Evolutionary conservation across 2,329 filamentous ascomycete genomes (phyloP), one percentile per base, ranked within the genome.

Genomic region (Didymella lethalis): DNA sequence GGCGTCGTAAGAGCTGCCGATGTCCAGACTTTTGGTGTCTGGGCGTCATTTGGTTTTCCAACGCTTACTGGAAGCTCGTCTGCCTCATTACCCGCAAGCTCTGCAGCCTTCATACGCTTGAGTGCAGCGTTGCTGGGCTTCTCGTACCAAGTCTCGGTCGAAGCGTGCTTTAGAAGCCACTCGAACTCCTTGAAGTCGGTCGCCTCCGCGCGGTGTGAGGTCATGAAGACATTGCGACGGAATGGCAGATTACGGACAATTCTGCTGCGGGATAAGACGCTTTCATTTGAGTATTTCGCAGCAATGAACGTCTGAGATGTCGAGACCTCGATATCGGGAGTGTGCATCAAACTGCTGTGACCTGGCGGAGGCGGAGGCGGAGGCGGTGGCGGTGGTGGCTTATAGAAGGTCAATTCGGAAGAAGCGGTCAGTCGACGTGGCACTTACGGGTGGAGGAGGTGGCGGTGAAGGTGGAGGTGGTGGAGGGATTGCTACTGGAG

Each of bases 61-160:
- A 66, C 63, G 5, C 61, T 47, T 4, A 70, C 31, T 12, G 61
- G 44, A 4, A 54, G 51, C 32, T 64, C 64, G 14, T 67, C 56
- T n/a, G 56, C 41, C 6, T 66, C 54, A 7, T 51, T 38, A 7
- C 61, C 52, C 12, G 54, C 50, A 7, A 23, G 38, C 40, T 64
- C 43, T 4, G 56, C 46, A 1, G 47, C 25, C 1, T 40, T 59
- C 48, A 69, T 64, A 2, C 59, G 59, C 44, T 57, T 51, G 1
- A 73, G 48, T 14, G 60, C 45, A 2, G 58, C 25, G 25, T 54
- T 63, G 7, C 38, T 57, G 0, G 73, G 73, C 49, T 71, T 74
- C 44, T 67, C 59, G 26, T 76, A 75, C 74, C 75, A 77, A 0
- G 61, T 32, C 6, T 72, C 72, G 1, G 71, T 64, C 4, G 36